Conservation (phyloP, 1,284 basidiomycete genomes). For the Puccinia novopanici region DNA sequence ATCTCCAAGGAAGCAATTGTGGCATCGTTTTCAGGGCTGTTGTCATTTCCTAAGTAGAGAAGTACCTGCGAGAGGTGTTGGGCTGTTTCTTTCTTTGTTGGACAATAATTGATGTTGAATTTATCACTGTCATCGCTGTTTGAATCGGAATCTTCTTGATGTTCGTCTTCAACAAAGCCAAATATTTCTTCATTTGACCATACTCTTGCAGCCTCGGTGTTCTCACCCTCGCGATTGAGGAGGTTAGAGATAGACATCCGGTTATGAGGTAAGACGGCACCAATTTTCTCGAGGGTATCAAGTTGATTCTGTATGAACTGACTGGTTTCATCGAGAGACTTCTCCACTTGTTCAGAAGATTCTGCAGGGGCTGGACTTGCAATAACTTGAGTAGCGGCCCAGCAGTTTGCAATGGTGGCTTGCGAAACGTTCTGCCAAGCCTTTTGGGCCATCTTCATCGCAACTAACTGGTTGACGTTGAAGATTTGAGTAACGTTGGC, state of each 20-base stretch:
- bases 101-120: background rate
- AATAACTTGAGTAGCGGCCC: background rate
- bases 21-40: background rate
- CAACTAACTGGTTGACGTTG: background rate
- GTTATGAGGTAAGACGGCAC: background rate
- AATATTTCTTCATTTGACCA: background rate
- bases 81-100: background rate
- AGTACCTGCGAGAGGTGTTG: background rate
- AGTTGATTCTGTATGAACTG: background rate
- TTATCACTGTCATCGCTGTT: background rate
- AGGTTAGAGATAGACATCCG: background rate
- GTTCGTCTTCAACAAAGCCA: background rate
- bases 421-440: conserved; percentile 3
- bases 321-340: background rate
- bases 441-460: background rate
- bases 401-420: conserved; percentile 3
- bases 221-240: background rate
- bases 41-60: background rate
- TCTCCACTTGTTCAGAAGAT: background rate
- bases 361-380: background rate
- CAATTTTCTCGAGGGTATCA: background rate
- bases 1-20: background rate
- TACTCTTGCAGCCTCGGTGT: background rate
- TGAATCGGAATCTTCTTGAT: background rate
- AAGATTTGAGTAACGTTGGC: background rate